Evolutionary conservation across 164 flowering plant species (phyloP).

Genomic region (Vitis amurensis): DNA sequence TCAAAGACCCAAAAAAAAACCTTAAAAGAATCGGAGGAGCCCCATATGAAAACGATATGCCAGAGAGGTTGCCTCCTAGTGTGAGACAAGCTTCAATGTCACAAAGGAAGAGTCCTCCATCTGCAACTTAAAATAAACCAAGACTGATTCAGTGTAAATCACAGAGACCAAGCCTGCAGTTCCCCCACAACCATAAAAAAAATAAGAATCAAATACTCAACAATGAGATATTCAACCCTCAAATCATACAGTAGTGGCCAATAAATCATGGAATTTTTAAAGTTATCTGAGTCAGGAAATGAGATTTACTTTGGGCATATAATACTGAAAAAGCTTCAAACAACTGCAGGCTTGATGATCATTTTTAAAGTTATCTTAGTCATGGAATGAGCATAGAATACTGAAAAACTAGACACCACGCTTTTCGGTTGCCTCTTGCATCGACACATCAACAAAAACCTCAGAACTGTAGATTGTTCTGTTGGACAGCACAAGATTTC

Average conservation of each 20-base stretch:
- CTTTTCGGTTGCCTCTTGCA: too few species aligned
- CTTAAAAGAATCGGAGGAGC: conserved; percentile 2
- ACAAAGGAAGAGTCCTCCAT: conserved; percentile 7
- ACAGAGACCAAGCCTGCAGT: not conserved
- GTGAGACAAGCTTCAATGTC: conserved; percentile 28
- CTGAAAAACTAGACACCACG: too few species aligned
- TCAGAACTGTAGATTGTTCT: too few species aligned
- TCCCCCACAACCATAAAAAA: too few species aligned
- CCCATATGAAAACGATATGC: conserved; percentile 22
- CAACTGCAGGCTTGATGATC: too few species aligned
- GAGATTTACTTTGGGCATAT: not conserved
- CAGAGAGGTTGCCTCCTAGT: conserved; percentile 33
- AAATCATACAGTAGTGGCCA: too few species aligned
- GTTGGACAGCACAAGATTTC: not conserved
- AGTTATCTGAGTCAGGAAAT: conserved; percentile 6
- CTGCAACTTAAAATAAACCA: too few species aligned
- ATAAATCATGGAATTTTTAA: not conserved
- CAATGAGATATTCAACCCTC: too few species aligned
- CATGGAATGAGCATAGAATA: too few species aligned
- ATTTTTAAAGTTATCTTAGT: too few species aligned
- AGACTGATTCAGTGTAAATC: not conserved
- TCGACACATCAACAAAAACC: too few species aligned
- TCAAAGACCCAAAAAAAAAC: not conserved
- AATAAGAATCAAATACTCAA: too few species aligned
- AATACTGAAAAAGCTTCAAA: not conserved